phyloP scores from a whole-genome alignment of 345 rosid genomes.

The Bruguiera sexangula region DNA sequence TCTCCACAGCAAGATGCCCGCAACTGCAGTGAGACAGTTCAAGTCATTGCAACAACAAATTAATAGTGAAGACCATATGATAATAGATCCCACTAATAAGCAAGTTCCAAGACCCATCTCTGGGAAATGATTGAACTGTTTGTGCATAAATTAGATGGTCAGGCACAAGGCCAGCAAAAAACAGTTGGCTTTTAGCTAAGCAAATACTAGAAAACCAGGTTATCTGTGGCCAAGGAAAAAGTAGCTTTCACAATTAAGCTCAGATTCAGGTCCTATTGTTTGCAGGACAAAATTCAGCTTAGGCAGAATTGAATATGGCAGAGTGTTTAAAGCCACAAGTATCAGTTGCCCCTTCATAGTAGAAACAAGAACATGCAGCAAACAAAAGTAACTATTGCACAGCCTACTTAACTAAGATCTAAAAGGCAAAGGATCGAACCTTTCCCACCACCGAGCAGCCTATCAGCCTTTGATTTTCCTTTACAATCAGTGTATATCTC shows the following conservation, averaged over 20 bases:
- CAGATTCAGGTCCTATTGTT: background rate
- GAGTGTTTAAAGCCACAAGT: background rate
- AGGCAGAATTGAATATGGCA: conserved; percentile 1
- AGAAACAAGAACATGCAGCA: background rate
- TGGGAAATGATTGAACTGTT: background rate
- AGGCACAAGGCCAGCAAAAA: background rate
- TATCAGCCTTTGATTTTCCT: conserved; percentile 62
- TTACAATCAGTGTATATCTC: conserved; percentile 25
- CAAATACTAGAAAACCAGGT: background rate
- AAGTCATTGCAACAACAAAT: conserved; percentile 11
- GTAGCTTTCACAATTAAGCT: background rate
- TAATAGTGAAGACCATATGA: background rate
- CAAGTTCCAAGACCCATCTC: conserved; percentile 1
- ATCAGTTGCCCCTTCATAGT: background rate
- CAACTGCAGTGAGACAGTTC: conserved; percentile 54
- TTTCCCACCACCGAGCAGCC: conserved; percentile 80
- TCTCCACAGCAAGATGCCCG: conserved; percentile 88
- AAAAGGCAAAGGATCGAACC: conserved; percentile 45
- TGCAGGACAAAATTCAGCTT: background rate
- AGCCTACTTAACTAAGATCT: background rate
- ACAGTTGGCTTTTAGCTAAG: background rate
- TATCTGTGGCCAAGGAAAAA: background rate
- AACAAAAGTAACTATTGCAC: background rate
- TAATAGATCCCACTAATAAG: background rate
- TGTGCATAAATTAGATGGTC: background rate